A percentile compares a stretch with the other conserved stretches of the same genome.
Conservation (phyloP, 2,329 filamentous ascomycete species). For the Colletotrichum orbiculare region DNA sequence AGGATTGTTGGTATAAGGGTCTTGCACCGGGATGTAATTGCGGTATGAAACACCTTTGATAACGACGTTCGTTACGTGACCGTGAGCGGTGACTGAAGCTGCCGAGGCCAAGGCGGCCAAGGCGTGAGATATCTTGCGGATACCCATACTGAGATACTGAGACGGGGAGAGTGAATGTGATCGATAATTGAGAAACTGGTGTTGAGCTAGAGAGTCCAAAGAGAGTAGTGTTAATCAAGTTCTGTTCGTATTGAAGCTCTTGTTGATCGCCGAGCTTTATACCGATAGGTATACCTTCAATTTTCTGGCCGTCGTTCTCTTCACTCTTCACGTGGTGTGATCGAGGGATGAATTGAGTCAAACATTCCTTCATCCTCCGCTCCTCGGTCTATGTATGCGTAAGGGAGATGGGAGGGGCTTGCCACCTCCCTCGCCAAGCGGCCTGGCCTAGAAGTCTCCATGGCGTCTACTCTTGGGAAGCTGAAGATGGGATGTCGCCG, state of each 20-base stretch:
- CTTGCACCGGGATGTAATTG: constrained; percentile 50
- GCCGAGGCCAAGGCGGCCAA: constrained; percentile 40
- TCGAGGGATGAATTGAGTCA: constrained; percentile 22
- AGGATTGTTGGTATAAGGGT: constrained; percentile 30
- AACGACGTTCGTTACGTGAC: constrained; percentile 55
- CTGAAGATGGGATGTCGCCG: neutral
- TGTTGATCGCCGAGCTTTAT: constrained; percentile 14
- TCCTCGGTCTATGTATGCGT: constrained; percentile 4
- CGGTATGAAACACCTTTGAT: constrained; percentile 55
- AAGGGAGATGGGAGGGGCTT: constrained; percentile 5
- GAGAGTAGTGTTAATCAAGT: neutral
- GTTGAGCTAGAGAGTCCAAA: neutral
- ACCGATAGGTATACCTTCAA: neutral
- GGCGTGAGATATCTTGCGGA: constrained; percentile 38
- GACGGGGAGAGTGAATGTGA: neutral
- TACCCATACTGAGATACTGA: constrained; percentile 39
- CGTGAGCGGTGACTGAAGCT: constrained; percentile 49
- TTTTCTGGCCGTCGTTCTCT: neutral
- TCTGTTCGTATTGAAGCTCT: neutral
- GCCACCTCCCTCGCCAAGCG: constrained; percentile 1
- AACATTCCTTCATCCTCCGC: constrained; percentile 8
- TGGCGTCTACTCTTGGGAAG: neutral
- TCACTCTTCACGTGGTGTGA: neutral
- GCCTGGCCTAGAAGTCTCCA: neutral
- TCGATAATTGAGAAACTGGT: too few species aligned